Evolutionary conservation across 805 yeast species (phyloP).

Genomic region (Vanderwaltozyma yarrowii): DNA sequence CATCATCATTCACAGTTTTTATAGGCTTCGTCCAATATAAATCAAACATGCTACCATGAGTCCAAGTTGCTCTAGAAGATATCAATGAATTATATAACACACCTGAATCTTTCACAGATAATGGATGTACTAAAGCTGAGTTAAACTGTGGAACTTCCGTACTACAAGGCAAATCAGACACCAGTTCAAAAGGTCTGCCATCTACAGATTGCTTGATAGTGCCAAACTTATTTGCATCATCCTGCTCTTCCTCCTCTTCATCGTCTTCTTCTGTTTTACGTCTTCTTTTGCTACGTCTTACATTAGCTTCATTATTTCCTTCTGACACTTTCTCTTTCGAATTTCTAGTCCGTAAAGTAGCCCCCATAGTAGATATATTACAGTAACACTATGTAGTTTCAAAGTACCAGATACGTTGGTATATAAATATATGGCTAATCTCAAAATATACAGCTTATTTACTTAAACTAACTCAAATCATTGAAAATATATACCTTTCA

Average conservation of each 20-base stretch:
- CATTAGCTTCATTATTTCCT: neutral
- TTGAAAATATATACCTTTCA: no score
- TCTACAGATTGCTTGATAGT: slow-evolving; percentile 3
- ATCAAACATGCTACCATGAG: slow-evolving; percentile 58
- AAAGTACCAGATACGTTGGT: no score
- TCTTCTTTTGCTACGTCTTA: neutral
- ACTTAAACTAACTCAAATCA: no score
- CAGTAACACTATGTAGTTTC: no score
- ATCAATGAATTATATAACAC: slow-evolving; percentile 61
- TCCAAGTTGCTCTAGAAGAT: slow-evolving; percentile 61
- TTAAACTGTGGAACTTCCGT: slow-evolving; percentile 43
- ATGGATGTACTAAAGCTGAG: slow-evolving; percentile 50
- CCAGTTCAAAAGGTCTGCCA: slow-evolving; percentile 51
- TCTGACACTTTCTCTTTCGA: neutral
- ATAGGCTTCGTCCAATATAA: slow-evolving; percentile 69
- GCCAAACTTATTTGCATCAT: neutral
- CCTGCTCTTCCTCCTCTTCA: neutral
- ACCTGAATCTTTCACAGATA: slow-evolving; percentile 63
- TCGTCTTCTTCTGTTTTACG: neutral
- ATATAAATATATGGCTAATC: no score
- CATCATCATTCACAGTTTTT: slow-evolving; percentile 32
- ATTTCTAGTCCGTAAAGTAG: neutral
- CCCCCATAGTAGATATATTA: no score
- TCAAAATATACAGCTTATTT: no score
- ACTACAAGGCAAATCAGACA: slow-evolving; percentile 61